Evolutionary conservation across 371 early-diverging fungal genomes (phyloP).

Genomic region (Blastocladiella emersonii): DNA sequence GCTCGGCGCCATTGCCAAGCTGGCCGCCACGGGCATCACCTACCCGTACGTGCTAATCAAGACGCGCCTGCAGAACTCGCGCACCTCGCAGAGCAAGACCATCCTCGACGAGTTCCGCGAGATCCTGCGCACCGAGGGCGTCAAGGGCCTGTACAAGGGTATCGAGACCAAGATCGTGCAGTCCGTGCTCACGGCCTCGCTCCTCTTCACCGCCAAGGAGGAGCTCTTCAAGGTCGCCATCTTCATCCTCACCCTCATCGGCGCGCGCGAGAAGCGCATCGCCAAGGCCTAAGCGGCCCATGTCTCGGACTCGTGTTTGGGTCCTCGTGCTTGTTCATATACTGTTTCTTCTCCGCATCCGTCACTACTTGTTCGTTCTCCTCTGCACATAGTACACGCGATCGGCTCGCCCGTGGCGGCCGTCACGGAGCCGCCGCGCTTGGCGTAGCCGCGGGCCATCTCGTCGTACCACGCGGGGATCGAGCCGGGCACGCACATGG

Average conservation of each 20-base stretch:
- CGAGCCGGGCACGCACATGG: slow-evolving; percentile 25
- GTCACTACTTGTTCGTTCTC: too few species aligned
- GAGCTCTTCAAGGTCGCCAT: slow-evolving; percentile 44
- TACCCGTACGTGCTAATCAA: slow-evolving; percentile 90
- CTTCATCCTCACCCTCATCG: neutral
- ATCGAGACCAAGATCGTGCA: slow-evolving; percentile 83
- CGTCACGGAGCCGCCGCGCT: slow-evolving; percentile 60
- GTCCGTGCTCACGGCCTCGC: slow-evolving; percentile 78
- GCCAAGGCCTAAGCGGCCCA: too few species aligned
- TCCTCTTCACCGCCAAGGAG: slow-evolving; percentile 85
- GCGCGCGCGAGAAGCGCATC: neutral
- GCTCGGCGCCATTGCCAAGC: slow-evolving; percentile 85
- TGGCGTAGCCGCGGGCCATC: slow-evolving; percentile 37
- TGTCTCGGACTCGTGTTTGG: too few species aligned
- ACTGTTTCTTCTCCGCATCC: too few species aligned
- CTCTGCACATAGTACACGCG: too few species aligned
- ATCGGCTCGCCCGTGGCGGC: slow-evolving; percentile 48
- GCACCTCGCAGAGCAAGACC: slow-evolving; percentile 63
- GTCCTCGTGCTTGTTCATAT: too few species aligned
- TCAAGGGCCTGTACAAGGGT: slow-evolving; percentile 72
- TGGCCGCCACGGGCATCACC: slow-evolving; percentile 84
- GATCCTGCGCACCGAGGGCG: slow-evolving; percentile 74
- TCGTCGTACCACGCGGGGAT: slow-evolving; percentile 50
- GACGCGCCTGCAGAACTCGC: slow-evolving; percentile 89
- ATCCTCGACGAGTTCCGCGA: slow-evolving; percentile 76